Conservation (phyloP, 176 grass and related monocot species). For the Pharus latifolius region DNA sequence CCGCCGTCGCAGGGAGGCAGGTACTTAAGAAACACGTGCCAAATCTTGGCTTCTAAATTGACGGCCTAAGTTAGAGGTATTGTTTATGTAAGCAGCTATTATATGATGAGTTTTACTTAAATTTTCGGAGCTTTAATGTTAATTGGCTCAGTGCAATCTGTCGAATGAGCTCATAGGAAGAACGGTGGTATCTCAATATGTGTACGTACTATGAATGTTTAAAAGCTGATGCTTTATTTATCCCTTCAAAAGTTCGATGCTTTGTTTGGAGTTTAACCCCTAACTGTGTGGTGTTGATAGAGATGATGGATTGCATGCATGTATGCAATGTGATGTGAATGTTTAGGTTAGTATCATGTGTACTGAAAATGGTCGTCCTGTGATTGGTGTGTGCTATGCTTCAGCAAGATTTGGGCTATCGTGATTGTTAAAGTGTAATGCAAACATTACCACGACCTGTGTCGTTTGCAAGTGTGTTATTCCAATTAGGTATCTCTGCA, state of each 20-base stretch:
- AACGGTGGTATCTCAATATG: neutral
- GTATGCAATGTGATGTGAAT: neutral
- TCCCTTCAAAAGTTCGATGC: too few relatives aligned
- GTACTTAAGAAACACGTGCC: slow-evolving; percentile 41
- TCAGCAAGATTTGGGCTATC: neutral
- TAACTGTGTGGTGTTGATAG: neutral
- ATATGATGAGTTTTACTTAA: neutral
- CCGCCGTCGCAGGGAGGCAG: slow-evolving; percentile 26
- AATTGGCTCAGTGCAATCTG: neutral
- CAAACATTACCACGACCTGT: neutral
- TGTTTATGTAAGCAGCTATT: neutral
- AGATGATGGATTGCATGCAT: neutral
- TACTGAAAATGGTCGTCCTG: too few relatives aligned
- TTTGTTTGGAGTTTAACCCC: neutral
- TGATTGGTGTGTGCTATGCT: neutral
- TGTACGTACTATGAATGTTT: neutral
- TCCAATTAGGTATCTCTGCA: neutral
- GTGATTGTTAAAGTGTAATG: neutral
- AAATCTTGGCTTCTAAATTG: slow-evolving; percentile 22
- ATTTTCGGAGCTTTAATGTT: slow-evolving; percentile 8
- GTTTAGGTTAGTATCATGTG: too few relatives aligned
- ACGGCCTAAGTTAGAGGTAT: neutral
- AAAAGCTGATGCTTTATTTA: neutral
- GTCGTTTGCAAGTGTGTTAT: neutral
- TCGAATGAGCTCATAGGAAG: neutral